phyloP scores from a whole-genome alignment of 164 flowering plant species.

The Cinnamomum micranthum region DNA sequence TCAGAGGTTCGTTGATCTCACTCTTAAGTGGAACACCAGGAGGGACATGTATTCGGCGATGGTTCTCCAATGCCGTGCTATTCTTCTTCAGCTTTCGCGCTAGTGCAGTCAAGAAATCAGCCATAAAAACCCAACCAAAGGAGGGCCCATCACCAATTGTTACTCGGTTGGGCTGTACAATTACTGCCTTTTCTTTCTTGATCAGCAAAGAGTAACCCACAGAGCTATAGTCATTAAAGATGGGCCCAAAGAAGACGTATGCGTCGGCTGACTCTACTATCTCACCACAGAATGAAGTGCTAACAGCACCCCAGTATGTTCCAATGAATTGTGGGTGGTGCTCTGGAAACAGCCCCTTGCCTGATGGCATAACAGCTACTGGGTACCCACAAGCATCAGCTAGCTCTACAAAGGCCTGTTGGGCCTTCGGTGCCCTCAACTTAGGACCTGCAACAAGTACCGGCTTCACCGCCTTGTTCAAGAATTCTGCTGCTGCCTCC shows the following conservation, averaged over 20 bases:
- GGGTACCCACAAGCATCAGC: constrained; percentile 78
- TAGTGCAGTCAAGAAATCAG: constrained; percentile 59
- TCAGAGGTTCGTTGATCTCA: constrained; percentile 55
- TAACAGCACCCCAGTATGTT: constrained; percentile 86
- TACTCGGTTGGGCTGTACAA: constrained; percentile 83
- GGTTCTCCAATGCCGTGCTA: constrained; percentile 60
- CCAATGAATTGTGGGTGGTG: constrained; percentile 32
- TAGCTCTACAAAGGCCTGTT: constrained; percentile 58
- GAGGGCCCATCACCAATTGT: constrained; percentile 66
- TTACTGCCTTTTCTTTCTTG: constrained; percentile 78
- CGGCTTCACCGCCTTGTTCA: constrained; percentile 89
- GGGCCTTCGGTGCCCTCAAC: constrained; percentile 61
- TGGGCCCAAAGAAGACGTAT: constrained; percentile 78
- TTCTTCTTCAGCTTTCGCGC: constrained; percentile 55
- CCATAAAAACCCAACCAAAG: constrained; percentile 75
- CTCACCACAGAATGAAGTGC: constrained; percentile 79
- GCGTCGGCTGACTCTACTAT: constrained; percentile 93
- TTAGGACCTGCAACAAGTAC: constrained; percentile 84
- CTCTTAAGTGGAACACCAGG: constrained; percentile 50
- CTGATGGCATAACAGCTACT: constrained; percentile 82
- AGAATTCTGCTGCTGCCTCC: constrained; percentile 71
- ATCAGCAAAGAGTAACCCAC: constrained; percentile 83
- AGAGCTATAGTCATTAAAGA: constrained; percentile 87
- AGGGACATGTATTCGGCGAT: constrained; percentile 66
- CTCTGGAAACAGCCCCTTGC: constrained; percentile 62